phyloP scores from a whole-genome alignment of 1,284 basidiomycete genomes.

The Gymnopus androsaceus region DNA sequence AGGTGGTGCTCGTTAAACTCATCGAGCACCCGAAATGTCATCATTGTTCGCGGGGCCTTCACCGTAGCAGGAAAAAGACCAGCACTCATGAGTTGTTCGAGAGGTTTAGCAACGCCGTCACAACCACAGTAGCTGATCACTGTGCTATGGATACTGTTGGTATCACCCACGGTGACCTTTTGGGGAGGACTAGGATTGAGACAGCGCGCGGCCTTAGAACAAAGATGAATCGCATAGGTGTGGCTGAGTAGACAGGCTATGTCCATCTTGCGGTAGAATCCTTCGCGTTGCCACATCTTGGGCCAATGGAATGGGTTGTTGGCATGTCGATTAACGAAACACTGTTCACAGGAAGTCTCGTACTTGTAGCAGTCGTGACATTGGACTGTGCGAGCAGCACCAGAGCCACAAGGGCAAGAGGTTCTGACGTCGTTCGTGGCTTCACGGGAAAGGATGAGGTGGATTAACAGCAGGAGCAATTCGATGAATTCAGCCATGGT shows the following conservation, averaged over 20 bases:
- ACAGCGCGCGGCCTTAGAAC: slow-evolving; percentile 25
- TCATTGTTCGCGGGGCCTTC: slow-evolving; percentile 25
- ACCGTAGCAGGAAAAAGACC: slow-evolving; percentile 33
- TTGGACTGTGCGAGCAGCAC: neutral
- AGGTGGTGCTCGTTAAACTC: slow-evolving; percentile 30
- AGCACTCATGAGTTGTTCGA: slow-evolving; percentile 26
- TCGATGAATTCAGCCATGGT: neutral
- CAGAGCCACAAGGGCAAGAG: neutral
- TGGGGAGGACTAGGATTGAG: slow-evolving; percentile 2
- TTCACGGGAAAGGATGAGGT: neutral
- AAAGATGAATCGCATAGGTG: slow-evolving; percentile 22
- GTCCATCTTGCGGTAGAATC: slow-evolving; percentile 22
- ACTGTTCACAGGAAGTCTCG: slow-evolving; percentile 14
- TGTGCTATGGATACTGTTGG: slow-evolving; percentile 25
- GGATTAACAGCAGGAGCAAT: neutral
- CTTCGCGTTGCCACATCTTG: slow-evolving; percentile 21
- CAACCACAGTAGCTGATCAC: slow-evolving; percentile 23
- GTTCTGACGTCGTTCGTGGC: neutral
- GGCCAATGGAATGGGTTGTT: slow-evolving; percentile 26
- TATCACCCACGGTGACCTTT: slow-evolving; percentile 22
- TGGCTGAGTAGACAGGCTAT: slow-evolving; percentile 18
- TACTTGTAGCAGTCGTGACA: slow-evolving; percentile 15
- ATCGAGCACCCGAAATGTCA: slow-evolving; percentile 31
- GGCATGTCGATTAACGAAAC: slow-evolving; percentile 19
- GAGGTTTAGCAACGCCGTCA: neutral